These are phyloP conservation scores for Teratosphaeria pseudoeucalypti DNA, from an alignment of 2,329 filamentous ascomycete species.

Conservation along the genomic window DNA sequence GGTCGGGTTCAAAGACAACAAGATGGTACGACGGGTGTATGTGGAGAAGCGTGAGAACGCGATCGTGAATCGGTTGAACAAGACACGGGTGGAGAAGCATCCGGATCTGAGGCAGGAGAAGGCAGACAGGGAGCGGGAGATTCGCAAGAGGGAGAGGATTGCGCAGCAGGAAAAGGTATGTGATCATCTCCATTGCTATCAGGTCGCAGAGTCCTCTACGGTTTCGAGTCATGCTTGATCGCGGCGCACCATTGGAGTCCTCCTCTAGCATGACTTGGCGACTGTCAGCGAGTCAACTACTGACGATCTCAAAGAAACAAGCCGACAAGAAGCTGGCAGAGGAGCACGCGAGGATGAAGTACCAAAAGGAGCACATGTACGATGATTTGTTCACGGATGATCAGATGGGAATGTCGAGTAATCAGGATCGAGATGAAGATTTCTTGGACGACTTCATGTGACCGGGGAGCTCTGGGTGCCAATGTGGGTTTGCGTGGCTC, in stretches of 20 bases:
- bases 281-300: background rate
- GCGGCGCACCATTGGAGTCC: no score
- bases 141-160: constrained; percentile 61
- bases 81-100: constrained; percentile 81
- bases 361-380: constrained; percentile 95
- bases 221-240: background rate
- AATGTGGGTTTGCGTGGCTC: no score
- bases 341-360: constrained; percentile 81
- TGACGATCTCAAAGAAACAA: constrained; percentile 46
- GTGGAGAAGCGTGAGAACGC: constrained; percentile 74
- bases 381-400: constrained; percentile 84
- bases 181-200: background rate
- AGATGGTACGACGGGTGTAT: constrained; percentile 73
- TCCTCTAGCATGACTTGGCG: no score
- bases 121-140: constrained; percentile 61
- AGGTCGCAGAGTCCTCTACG: background rate
- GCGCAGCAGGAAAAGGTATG: constrained; percentile 51
- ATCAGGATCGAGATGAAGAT: constrained; percentile 68
- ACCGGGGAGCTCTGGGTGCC: background rate
- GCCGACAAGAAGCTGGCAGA: constrained; percentile 63
- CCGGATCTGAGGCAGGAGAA: constrained; percentile 76
- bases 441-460: constrained; percentile 89
- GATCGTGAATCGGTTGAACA: constrained; percentile 95
- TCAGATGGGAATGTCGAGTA: constrained; percentile 65
- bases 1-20: constrained; percentile 84